phyloP scores from a whole-genome alignment of 768 basidiomycete genomes.

The Tulasnella sp. region DNA sequence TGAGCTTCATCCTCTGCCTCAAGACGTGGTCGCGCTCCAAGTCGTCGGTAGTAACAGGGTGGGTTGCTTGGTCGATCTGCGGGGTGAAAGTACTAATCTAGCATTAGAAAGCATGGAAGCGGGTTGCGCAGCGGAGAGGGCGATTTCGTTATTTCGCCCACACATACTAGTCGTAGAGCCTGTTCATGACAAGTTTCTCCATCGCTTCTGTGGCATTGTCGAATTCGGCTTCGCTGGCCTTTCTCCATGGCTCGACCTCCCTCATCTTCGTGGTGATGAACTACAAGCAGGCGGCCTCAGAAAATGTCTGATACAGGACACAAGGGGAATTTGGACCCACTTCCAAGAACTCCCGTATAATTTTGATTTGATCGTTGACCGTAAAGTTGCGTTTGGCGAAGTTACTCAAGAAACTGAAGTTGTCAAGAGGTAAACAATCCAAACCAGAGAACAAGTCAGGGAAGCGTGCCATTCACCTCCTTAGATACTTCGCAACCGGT shows the following conservation, averaged over 20 bases:
- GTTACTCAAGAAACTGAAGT: conserved; percentile 79
- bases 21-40: conserved; percentile 93
- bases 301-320: background rate
- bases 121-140: background rate
- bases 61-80: conserved; percentile 59
- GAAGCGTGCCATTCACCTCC: conserved; percentile 61
- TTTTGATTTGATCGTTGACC: conserved; percentile 88
- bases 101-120: conserved; percentile 17
- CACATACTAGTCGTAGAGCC: conserved; percentile 88
- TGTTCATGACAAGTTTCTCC: conserved; percentile 99
- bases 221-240: conserved; percentile 74
- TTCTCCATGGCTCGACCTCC: conserved; percentile 76
- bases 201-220: conserved; percentile 97
- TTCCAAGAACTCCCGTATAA: conserved; percentile 88
- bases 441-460: conserved; percentile 3
- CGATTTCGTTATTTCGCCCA: background rate
- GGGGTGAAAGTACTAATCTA: conserved; percentile 83
- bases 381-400: conserved; percentile 90
- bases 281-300: conserved; percentile 42
- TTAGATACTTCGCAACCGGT: conserved; percentile 88
- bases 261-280: conserved; percentile 91
- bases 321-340: conserved; percentile 46
- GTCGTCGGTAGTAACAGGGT: conserved; percentile 87
- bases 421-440: background rate
- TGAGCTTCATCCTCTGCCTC: conserved; percentile 82